Percentiles rank a stretch among this genome's conserved stretches.
These are phyloP conservation scores for Rhynchosporium agropyri DNA, from an alignment of 2,329 filamentous ascomycete species.

Conservation along the genomic window DNA sequence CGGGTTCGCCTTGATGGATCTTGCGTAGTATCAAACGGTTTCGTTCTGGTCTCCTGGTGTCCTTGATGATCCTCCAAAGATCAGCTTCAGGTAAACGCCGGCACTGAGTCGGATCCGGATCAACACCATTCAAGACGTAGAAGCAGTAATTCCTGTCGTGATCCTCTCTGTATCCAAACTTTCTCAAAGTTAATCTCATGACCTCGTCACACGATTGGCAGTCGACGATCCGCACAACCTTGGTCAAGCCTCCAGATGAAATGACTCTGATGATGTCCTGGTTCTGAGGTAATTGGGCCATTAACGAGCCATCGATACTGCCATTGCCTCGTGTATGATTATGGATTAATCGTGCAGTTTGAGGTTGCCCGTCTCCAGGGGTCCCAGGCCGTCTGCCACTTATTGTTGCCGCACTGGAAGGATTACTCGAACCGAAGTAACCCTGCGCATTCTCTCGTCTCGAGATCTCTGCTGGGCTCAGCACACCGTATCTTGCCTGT, in stretches of 20 bases:
- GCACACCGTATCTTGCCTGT: slow-evolving; percentile 58
- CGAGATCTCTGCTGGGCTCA: slow-evolving; percentile 57
- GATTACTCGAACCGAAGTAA: slow-evolving; percentile 56
- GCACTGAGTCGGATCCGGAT: slow-evolving; percentile 80
- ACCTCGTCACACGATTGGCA: slow-evolving; percentile 93
- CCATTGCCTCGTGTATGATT: slow-evolving; percentile 78
- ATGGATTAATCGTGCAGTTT: slow-evolving; percentile 63
- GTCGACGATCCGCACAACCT: slow-evolving; percentile 89
- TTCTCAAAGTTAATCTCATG: slow-evolving; percentile 84
- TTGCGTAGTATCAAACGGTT: slow-evolving; percentile 89
- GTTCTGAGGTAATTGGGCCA: slow-evolving; percentile 81
- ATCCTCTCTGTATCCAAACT: slow-evolving; percentile 84
- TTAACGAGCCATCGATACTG: slow-evolving; percentile 83
- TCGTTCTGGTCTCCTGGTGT: slow-evolving; percentile 80
- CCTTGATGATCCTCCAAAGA: slow-evolving; percentile 87
- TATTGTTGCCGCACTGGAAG: slow-evolving; percentile 53
- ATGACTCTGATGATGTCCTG: slow-evolving; percentile 93
- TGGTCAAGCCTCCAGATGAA: slow-evolving; percentile 86
- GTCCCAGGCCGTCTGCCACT: slow-evolving; percentile 60
- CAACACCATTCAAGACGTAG: slow-evolving; percentile 84
- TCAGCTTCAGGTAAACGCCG: slow-evolving; percentile 84
- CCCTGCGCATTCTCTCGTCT: slow-evolving; percentile 53
- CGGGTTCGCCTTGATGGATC: slow-evolving; percentile 89
- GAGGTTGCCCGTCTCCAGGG: slow-evolving; percentile 59
- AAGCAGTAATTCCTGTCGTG: slow-evolving; percentile 97